Conservation (phyloP, 2,329 filamentous ascomycete species). For the Plenodomus biglobosus region DNA sequence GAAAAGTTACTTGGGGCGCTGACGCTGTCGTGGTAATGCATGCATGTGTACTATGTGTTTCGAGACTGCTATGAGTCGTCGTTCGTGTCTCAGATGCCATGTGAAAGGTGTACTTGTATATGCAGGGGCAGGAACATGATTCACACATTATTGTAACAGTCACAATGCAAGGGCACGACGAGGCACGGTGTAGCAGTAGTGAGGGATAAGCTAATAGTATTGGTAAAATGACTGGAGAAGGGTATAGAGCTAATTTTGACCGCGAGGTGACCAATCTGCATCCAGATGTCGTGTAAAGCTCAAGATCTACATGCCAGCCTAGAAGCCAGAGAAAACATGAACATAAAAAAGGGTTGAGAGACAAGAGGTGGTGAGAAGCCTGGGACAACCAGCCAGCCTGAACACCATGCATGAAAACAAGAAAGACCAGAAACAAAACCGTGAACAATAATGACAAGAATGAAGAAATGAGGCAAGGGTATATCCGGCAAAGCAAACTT, state of each 20-base stretch:
- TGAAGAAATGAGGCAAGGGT: constrained; percentile 26
- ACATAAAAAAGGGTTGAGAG: neutral
- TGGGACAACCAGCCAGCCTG: constrained; percentile 16
- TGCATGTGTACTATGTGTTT: no score
- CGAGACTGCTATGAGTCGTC: no score
- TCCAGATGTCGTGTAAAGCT: constrained; percentile 20
- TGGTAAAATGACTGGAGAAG: constrained; percentile 26
- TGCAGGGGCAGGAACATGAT: neutral
- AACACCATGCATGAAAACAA: constrained; percentile 21
- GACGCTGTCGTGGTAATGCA: no score
- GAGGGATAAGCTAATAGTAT: constrained; percentile 23
- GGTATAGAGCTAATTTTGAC: constrained; percentile 33
- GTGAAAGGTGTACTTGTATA: neutral
- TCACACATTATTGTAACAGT: neutral
- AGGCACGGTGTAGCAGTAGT: no score
- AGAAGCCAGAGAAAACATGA: constrained; percentile 11
- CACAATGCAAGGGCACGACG: no score
- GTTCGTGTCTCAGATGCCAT: neutral
- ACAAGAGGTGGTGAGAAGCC: constrained; percentile 11
- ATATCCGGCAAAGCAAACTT: constrained; percentile 41
- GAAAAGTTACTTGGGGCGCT: no score
- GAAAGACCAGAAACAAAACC: constrained; percentile 14
- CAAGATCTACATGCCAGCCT: constrained; percentile 25
- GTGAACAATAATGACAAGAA: constrained; percentile 21
- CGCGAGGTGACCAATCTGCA: constrained; percentile 27